phyloP scores from a whole-genome alignment of 352 stramenopile genomes.

The Phytophthora melonis region DNA sequence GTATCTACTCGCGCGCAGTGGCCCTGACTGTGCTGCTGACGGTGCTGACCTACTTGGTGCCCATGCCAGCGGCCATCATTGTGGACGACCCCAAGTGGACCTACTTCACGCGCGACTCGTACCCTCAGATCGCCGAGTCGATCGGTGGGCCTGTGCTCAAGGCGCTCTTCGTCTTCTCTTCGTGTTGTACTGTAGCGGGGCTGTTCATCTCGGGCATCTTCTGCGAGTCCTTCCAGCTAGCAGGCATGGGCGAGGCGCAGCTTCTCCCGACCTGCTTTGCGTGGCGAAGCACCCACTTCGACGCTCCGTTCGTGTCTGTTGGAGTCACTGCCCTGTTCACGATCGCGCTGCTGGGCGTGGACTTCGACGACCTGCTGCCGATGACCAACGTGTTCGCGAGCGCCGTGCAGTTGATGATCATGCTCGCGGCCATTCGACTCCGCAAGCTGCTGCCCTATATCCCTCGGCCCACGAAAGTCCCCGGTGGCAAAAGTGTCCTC shows the following conservation, averaged over 20 bases:
- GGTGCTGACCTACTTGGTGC: constrained; percentile 48
- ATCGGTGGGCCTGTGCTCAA: constrained; percentile 87
- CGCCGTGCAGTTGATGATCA: constrained; percentile 86
- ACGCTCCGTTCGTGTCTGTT: constrained; percentile 57
- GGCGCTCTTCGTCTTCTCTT: constrained; percentile 80
- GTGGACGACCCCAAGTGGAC: constrained; percentile 70
- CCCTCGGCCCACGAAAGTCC: constrained; percentile 60
- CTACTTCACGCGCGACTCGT: constrained; percentile 91
- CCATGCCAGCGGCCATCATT: constrained; percentile 86
- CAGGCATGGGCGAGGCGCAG: constrained; percentile 77
- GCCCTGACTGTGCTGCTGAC: constrained; percentile 40
- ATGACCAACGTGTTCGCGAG: constrained; percentile 93
- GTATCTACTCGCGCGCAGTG: constrained; percentile 68
- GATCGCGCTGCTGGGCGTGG: constrained; percentile 43
- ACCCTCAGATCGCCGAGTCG: constrained; percentile 84
- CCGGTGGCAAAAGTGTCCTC: constrained; percentile 37
- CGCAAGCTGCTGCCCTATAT: constrained; percentile 73
- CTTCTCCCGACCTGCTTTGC: constrained; percentile 86
- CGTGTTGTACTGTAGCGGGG: constrained; percentile 85
- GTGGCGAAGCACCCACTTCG: constrained; percentile 47
- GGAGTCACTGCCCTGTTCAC: constrained; percentile 46
- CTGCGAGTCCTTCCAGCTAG: constrained; percentile 89
- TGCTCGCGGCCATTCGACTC: constrained; percentile 90
- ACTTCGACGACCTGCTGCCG: constrained; percentile 77
- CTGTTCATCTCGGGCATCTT: constrained; percentile 93